Conservation (phyloP, 2,329 filamentous ascomycete species). For the Diaporthe capsici region DNA sequence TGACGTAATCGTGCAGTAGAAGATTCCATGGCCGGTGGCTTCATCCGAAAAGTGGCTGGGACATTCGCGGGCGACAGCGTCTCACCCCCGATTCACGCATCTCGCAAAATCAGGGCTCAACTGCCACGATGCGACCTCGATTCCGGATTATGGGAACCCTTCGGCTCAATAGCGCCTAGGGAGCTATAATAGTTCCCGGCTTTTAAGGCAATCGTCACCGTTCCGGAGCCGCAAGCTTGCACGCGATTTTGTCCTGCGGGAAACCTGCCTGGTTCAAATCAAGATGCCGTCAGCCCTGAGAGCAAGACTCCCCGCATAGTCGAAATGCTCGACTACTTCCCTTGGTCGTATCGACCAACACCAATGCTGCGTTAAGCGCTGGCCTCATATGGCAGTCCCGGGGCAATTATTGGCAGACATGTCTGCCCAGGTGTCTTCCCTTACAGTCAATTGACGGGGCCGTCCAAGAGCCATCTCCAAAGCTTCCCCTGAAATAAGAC, state of each 20-base stretch:
- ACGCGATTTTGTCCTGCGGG: not conserved
- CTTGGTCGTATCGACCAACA: not conserved
- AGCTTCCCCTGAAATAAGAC: not conserved
- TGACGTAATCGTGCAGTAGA: constrained; percentile 24
- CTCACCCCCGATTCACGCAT: not conserved
- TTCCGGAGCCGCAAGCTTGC: constrained; percentile 3
- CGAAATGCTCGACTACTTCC: not conserved
- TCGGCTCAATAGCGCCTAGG: constrained; percentile 22
- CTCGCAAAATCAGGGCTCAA: constrained; percentile 14
- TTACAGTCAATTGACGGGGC: not conserved
- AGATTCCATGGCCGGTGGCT: not conserved
- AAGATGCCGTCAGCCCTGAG: not conserved
- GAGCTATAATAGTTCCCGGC: constrained; percentile 27
- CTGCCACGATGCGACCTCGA: constrained; percentile 22
- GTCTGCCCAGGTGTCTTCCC: not conserved
- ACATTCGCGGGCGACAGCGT: constrained; percentile 4
- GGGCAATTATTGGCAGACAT: not conserved
- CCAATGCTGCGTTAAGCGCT: not conserved
- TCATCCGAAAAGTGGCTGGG: constrained; percentile 18
- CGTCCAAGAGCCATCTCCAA: not conserved
- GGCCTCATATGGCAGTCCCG: not conserved
- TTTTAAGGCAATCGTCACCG: constrained; percentile 22
- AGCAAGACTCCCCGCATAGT: not conserved
- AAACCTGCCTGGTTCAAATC: constrained; percentile 9
- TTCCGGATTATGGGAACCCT: constrained; percentile 30